Evolutionary conservation across 352 stramenopile genomes (phyloP).

Genomic region (Blastocystis sp.): DNA sequence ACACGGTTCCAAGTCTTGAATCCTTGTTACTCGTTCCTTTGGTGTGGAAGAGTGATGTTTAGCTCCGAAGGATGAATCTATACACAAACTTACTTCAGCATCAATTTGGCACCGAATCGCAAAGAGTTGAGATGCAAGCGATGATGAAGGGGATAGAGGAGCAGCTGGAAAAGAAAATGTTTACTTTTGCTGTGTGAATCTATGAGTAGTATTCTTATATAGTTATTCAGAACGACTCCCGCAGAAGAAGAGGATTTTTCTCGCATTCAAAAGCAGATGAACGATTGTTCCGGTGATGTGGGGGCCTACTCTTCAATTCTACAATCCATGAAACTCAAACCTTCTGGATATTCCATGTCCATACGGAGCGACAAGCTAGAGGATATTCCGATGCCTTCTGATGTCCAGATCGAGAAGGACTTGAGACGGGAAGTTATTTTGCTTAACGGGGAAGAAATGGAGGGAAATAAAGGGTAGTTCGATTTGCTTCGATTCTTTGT

Average conservation of each 20-base stretch:
- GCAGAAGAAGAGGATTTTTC: background rate
- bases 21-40: background rate
- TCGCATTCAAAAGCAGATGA: background rate
- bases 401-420: slow-evolving; percentile 19
- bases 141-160: background rate
- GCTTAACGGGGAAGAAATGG: background rate
- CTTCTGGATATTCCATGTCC: background rate
- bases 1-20: background rate
- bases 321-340: background rate
- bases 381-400: background rate
- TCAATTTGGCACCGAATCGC: background rate
- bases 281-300: background rate
- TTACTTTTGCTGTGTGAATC: background rate
- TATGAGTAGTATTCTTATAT: background rate
- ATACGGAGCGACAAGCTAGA: background rate
- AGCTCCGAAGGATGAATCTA: background rate
- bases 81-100: background rate
- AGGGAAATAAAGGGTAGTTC: background rate
- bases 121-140: background rate
- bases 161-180: background rate
- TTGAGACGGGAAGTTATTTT: background rate
- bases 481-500: background rate
- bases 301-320: background rate
- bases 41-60: background rate
- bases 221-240: background rate